Evolutionary conservation across 83 land plant genomes (phyloP).

Genomic region (Larix sibirica): DNA sequence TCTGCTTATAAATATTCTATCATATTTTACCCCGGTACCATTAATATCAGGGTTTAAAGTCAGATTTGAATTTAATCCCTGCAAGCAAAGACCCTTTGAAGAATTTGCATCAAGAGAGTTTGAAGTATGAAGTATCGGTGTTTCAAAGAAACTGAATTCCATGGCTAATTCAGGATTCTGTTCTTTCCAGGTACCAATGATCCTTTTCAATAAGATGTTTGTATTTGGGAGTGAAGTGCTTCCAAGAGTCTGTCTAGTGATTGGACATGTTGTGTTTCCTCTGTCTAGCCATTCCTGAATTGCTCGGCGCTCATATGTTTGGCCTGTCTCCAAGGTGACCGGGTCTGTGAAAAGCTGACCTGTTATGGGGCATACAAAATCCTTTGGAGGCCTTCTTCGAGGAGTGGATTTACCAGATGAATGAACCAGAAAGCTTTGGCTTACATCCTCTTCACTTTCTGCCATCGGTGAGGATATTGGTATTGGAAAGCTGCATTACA

Average conservation of each 20-base stretch:
- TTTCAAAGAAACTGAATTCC: constrained; percentile 33
- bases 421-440: constrained; percentile 28
- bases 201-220: constrained; percentile 68
- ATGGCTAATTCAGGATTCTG: constrained; percentile 52
- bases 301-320: constrained; percentile 68
- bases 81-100: neutral
- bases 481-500: neutral
- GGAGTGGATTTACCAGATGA: constrained; percentile 33
- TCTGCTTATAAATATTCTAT: constrained; percentile 15
- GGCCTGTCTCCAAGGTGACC: constrained; percentile 78
- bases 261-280: constrained; percentile 78
- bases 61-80: neutral
- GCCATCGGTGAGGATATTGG: constrained; percentile 1
- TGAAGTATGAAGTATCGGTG: constrained; percentile 17
- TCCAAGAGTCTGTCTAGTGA: constrained; percentile 60
- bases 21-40: constrained; percentile 2
- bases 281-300: constrained; percentile 73
- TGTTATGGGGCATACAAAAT: constrained; percentile 74
- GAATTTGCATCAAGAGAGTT: neutral
- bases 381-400: constrained; percentile 55
- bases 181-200: constrained; percentile 63
- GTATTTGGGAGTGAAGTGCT: constrained; percentile 53
- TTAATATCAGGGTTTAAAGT: neutral
- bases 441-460: constrained; percentile 38
- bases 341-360: constrained; percentile 63